Evolutionary conservation across 306 rosid genomes (phyloP).

Genomic region (Hippophae gyantsensis): DNA sequence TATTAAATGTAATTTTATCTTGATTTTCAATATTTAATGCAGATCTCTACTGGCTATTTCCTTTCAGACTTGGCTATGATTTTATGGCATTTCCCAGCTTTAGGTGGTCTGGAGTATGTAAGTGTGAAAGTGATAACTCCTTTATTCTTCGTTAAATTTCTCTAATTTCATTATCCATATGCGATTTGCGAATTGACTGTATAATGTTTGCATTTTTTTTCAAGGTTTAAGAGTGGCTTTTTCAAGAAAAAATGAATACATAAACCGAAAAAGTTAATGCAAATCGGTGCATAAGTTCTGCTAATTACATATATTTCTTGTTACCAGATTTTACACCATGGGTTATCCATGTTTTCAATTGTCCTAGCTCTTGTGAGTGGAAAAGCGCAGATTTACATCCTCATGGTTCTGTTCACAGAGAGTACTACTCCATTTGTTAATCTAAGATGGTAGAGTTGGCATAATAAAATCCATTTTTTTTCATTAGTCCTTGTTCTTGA

Average conservation of each 20-base stretch:
- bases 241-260: background rate
- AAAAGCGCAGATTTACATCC: conserved; percentile 74
- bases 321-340: conserved; percentile 71
- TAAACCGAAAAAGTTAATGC: background rate
- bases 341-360: conserved; percentile 63
- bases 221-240: too few relatives aligned
- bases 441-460: conserved; percentile 65
- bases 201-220: too few relatives aligned
- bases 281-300: background rate
- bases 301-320: background rate
- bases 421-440: conserved; percentile 85
- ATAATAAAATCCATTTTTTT: background rate
- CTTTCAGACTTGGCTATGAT: conserved; percentile 75
- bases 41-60: conserved; percentile 86
- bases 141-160: background rate
- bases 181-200: too few relatives aligned
- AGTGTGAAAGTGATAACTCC: conserved; percentile 32
- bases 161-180: too few relatives aligned
- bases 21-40: conserved; percentile 19
- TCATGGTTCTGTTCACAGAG: conserved; percentile 85
- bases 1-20: too few relatives aligned
- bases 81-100: conserved; percentile 69
- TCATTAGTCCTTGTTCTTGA: conserved; percentile 13
- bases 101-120: conserved; percentile 90
- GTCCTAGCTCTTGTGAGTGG: conserved; percentile 65